Conservation (phyloP, 1,139 yeast species). For the Geotrichum histeridarum region DNA sequence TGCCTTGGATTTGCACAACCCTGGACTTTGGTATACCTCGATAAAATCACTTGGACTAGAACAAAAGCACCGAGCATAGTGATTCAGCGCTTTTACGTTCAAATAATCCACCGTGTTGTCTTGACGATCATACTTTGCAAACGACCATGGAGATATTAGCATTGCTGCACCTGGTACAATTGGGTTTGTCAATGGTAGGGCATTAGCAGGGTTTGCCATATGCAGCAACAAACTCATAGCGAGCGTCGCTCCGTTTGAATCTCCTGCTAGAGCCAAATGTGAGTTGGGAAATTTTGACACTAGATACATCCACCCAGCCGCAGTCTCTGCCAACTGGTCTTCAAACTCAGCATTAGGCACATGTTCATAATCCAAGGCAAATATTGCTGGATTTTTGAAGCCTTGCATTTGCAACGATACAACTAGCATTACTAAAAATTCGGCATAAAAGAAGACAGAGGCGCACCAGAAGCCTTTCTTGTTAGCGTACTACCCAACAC, state of each 20-base stretch:
- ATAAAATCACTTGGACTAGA: conserved; percentile 18
- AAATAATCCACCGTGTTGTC: conserved; percentile 28
- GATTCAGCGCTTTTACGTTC: conserved; percentile 22
- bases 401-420: conserved; percentile 42
- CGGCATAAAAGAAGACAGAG: conserved; percentile 37
- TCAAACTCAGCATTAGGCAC: conserved; percentile 30
- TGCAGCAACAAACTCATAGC: conserved; percentile 39
- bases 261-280: conserved; percentile 38
- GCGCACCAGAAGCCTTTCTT: conserved; percentile 10
- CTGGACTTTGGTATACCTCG: conserved; percentile 38
- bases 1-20: conserved; percentile 34
- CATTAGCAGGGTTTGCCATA: conserved; percentile 31
- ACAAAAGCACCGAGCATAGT: conserved; percentile 22
- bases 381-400: conserved; percentile 43
- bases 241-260: conserved; percentile 44
- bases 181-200: conserved; percentile 20
- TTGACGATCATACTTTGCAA: conserved; percentile 18
- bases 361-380: conserved; percentile 36
- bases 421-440: conserved; percentile 39
- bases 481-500: not conserved
- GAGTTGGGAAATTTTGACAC: conserved; percentile 28
- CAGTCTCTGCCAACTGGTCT: conserved; percentile 31
- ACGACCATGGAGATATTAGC: conserved; percentile 40
- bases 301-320: conserved; percentile 36
- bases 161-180: conserved; percentile 38